phyloP scores from a whole-genome alignment of 306 rosid genomes.

The Prunus salicina region DNA sequence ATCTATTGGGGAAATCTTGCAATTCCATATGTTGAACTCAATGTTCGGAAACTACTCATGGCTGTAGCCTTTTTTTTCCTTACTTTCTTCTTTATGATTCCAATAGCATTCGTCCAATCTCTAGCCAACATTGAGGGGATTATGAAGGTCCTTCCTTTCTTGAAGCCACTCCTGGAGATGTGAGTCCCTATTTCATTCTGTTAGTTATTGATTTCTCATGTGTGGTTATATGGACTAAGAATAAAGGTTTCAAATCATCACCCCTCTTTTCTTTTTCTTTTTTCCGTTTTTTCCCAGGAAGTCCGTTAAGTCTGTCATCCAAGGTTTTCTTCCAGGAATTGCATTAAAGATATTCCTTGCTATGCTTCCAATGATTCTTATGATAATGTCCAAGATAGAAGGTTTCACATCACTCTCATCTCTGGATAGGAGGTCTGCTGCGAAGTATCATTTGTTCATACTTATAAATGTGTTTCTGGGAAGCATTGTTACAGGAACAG shows the following conservation, averaged over 20 bases:
- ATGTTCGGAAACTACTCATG: constrained; percentile 61
- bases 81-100: constrained; percentile 81
- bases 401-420: constrained; percentile 62
- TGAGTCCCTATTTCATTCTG: constrained; percentile 39
- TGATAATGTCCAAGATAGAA: constrained; percentile 81
- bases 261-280: not conserved
- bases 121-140: constrained; percentile 84
- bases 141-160: constrained; percentile 73
- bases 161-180: constrained; percentile 61
- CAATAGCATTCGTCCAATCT: constrained; percentile 88
- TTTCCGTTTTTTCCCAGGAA: constrained; percentile 42
- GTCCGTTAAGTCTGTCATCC: constrained; percentile 57
- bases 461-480: constrained; percentile 91
- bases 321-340: constrained; percentile 93
- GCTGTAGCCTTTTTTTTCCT: constrained; percentile 52
- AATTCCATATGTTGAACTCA: constrained; percentile 76
- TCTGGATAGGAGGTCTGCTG: constrained; percentile 82
- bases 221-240: not conserved
- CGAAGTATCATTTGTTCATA: constrained; percentile 69
- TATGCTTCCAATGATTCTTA: constrained; percentile 66
- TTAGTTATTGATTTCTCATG: not conserved
- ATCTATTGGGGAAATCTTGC: constrained; percentile 84
- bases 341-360: constrained; percentile 77
- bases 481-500: constrained; percentile 81
- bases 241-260: constrained; percentile 19